Evolutionary conservation across 257 asterid genomes (phyloP), one percentile per base, ranked within the genome.

Genomic region (Voacanga thouarsii): DNA sequence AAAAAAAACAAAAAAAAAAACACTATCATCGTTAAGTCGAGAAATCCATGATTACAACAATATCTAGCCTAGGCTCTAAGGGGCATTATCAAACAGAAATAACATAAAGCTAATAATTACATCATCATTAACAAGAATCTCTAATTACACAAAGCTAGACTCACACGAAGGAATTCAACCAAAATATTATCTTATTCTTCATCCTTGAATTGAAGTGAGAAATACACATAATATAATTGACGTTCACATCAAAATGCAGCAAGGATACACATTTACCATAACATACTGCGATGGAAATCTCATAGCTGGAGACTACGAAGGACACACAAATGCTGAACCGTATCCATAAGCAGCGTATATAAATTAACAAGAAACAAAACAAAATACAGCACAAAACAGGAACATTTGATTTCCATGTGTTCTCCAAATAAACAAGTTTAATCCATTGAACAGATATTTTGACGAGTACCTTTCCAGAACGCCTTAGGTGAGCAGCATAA

Each of bases 401-500:
- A 64, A 64, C 69, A 16, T 51, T 2, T 11, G 4, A 23, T 57
- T 57, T 57, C n/a, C 65, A 0, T 47, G 15, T 47, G 9, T 47
- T 5, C 3, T 47, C 12, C 53, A 47, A 47, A 11, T 33, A 47
- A 47, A 47, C 53, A 28, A 5, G 4, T 28, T n/a, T 9, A 11
- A 60, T 24, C 37, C 1, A 37, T 33, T 39, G 3, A 65, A 26
- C 5, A 18, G 72, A 66, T 19, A 66, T 12, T 37, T n/a, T 11
- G 33, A 65, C 21, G 16, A 41, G 41, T 70, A 88, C 97, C 96
- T 91, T 93, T 78, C 97, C 97, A 77, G 97, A 93, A 28, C 97
- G 94, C 87, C 86, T 90, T 78, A 93, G 89, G 63, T 93, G 97
- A 79, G 96, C 82, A 19, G 97, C 79, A 81, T 91, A 93, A 55